These are phyloP conservation scores for Mollisia scopiformis DNA, from an alignment of 2,329 filamentous ascomycete genomes.

Conservation along the genomic window DNA sequence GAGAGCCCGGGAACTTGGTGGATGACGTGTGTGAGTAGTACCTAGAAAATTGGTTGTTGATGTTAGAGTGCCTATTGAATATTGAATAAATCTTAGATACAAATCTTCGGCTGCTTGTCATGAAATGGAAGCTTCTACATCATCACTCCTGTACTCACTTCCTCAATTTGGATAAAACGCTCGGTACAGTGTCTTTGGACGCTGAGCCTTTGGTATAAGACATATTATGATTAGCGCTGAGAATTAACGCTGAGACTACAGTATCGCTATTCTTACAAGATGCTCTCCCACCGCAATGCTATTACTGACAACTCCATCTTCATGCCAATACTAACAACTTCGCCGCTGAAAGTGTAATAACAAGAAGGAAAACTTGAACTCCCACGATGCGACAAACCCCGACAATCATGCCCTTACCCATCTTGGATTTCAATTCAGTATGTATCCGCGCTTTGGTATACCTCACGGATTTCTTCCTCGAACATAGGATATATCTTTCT, in stretches of 20 bases:
- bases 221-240: neutral
- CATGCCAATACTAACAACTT: too few relatives aligned
- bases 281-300: too few relatives aligned
- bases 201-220: neutral
- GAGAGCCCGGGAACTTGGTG: neutral
- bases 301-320: too few relatives aligned
- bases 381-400: too few relatives aligned
- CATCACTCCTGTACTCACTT: neutral
- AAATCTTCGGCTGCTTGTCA: neutral
- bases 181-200: neutral
- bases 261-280: neutral
- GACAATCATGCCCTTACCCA: too few relatives aligned
- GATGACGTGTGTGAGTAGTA: neutral
- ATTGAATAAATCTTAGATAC: neutral
- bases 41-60: neutral
- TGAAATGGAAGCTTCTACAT: neutral
- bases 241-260: too few relatives aligned
- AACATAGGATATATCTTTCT: constrained; percentile 16
- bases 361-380: too few relatives aligned
- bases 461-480: constrained; percentile 15
- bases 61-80: neutral
- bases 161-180: too few relatives aligned
- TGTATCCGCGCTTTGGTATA: too few relatives aligned
- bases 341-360: too few relatives aligned
- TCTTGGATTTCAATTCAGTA: too few relatives aligned